Conservation (phyloP, 441 rosid species). For the Theobroma grandiflorum region DNA sequence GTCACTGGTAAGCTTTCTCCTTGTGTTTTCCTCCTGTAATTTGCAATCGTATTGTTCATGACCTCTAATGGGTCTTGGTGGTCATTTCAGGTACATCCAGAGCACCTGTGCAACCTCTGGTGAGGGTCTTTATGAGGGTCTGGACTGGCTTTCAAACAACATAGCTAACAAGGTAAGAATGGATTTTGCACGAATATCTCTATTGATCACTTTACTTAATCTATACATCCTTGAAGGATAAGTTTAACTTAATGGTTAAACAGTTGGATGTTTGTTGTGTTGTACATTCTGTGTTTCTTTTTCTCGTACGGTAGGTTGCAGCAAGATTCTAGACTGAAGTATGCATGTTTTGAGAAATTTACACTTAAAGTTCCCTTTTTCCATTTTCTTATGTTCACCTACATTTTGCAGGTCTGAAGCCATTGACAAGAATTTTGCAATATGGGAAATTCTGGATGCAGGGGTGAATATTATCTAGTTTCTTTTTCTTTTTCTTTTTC, state of each 20-base stretch:
- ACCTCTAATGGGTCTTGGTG: conserved; percentile 15
- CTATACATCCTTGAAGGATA: neutral
- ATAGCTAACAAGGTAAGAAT: conserved; percentile 58
- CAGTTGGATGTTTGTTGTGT: neutral
- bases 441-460: conserved; percentile 53
- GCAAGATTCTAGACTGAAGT: neutral
- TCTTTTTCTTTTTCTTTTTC: neutral
- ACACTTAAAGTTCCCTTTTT: neutral
- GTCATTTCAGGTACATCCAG: conserved; percentile 76
- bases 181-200: neutral
- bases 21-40: neutral
- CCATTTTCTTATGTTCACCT: neutral
- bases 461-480: conserved; percentile 59
- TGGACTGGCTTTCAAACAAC: conserved; percentile 72
- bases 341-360: neutral
- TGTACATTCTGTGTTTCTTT: neutral
- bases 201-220: neutral
- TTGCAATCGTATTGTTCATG: conserved; percentile 5
- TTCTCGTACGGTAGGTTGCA: neutral
- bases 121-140: conserved; percentile 71
- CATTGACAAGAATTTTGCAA: conserved; percentile 29
- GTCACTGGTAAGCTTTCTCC: conserved; percentile 48
- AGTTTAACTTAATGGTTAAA: neutral
- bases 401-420: conserved; percentile 44
- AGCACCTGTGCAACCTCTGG: conserved; percentile 76